Evolutionary conservation across 345 rosid genomes (phyloP), one percentile per base, ranked within the genome.

Genomic region (Eucalyptus sp.): DNA sequence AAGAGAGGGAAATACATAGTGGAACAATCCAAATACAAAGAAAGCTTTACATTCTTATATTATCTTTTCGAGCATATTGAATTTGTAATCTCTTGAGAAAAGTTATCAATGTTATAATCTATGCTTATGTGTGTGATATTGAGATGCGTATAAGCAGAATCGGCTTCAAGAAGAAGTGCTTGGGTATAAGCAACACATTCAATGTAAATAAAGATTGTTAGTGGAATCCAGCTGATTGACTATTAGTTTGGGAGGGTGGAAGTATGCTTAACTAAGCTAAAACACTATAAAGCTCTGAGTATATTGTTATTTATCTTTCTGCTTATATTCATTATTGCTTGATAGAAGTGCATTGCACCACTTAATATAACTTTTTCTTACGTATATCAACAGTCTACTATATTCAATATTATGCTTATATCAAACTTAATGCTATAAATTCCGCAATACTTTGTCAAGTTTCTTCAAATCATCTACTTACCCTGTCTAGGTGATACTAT

Each of bases 371-470:
- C 29, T 56, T 56, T 10, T 56, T 56, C 29, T 9, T 56, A 10
- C 11, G 62, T 56, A 24, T 56, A 56, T 24, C 62, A 25, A 10
- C 29, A 24, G 6, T 56, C 62, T 22, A 24, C 29, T 56, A 56
- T 10, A 56, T 56, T 24, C 2, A 0, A 56, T 56, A 56, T 24
- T 56, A 56, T 24, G 29, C 62, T 56, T 56, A 56, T 24, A 24
- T 56, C 29, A 24, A 56, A 56, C 62, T 56, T 24, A 56, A 56
- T 56, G 29, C 29, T 56, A 9, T 56, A 56, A 56, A 56, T 56
- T 24, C 3, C 3, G 3, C 6, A 22, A 56, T 56, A 56, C 29
- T 22, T 56, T 0, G 0, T 24, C 62, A 10, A 56, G 62, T 56
- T 24, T 56, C 62, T 56, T 24, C 29, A 56, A 24, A 56, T 56